Conservation (phyloP, 306 rosid genomes). For the Prunus mume region DNA sequence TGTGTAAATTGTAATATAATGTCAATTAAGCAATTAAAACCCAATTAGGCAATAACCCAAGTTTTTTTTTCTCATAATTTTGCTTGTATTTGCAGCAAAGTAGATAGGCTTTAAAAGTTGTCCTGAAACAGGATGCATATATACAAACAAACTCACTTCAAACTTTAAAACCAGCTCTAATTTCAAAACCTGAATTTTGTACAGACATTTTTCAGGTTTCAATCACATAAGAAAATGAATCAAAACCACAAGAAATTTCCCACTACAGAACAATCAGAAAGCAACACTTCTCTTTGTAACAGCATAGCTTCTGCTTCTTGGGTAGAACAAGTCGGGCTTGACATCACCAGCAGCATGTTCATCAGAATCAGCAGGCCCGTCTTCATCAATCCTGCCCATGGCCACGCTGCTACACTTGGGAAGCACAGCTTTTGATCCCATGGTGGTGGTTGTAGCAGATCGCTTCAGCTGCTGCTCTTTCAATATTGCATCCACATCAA, state of each 20-base stretch:
- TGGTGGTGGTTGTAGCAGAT: slow-evolving; percentile 2
- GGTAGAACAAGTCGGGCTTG: slow-evolving; percentile 33
- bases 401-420: slow-evolving; percentile 68
- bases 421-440: slow-evolving; percentile 35
- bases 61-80: background rate
- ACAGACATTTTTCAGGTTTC: background rate
- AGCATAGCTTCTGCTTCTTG: slow-evolving; percentile 69
- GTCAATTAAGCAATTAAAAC: background rate
- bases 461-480: slow-evolving; percentile 29
- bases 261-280: slow-evolving; percentile 6
- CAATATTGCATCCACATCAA: slow-evolving; percentile 53
- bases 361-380: slow-evolving; percentile 40
- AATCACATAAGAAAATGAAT: background rate
- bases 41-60: background rate
- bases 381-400: slow-evolving; percentile 75
- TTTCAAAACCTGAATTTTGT: background rate
- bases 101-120: background rate
- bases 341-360: slow-evolving; percentile 13
- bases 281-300: slow-evolving; percentile 33
- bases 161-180: background rate
- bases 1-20: background rate
- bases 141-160: slow-evolving; percentile 3
- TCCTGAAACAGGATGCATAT: background rate
- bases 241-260: background rate
- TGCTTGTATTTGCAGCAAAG: background rate